Evolutionary conservation across 2,329 filamentous ascomycete genomes (phyloP), one percentile per base, ranked within the genome.

Genomic region (Emmonsiellopsis sp.): DNA sequence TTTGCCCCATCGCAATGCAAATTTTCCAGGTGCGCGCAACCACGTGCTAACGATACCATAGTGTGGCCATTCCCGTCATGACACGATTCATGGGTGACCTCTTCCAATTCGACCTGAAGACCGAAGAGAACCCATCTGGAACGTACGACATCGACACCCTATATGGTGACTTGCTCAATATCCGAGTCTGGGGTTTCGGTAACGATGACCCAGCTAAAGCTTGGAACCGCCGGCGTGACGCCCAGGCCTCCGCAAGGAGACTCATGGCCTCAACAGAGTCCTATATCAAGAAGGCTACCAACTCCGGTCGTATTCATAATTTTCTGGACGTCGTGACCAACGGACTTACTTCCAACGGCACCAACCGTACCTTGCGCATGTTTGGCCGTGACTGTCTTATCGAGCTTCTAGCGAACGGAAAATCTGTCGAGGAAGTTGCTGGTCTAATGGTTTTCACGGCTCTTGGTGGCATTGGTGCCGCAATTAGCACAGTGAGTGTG

Each of bases 71-170:
- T 50, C 62, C 62, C 6, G 51, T 62, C 45, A 59, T 60, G 47
- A 55, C 62, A 7, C 33, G 57, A 6, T 48, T 64, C 32, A 9
- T 63, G 17, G 61, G 60, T 6, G 62, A 63, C 47, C 56, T 61
- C 32, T 61, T 61, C 55, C 55, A 42, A 9, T 44, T 60, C 10
- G 58, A 60, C 27, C 46, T 61, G 27, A 60, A 59, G 42, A 58
- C 58, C 13, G 40, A 55, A 10, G 62, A 64, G 43, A 61, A 64
- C 52, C 53, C 56, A 2, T 40, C 42, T 2, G 63, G 62, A 17
- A 55, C 51, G 8, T 78, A 78, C 57, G 73, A 72, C 0, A 74
- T 78, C 60, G 73, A 79, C 21, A 77, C 81, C 64, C 63, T 83
- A 56, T 80, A 82, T 63, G 61, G 61, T 0, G 56, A 68, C 17